Conservation (phyloP, 768 basidiomycete species). For the Lactifluus subvellereus region DNA sequence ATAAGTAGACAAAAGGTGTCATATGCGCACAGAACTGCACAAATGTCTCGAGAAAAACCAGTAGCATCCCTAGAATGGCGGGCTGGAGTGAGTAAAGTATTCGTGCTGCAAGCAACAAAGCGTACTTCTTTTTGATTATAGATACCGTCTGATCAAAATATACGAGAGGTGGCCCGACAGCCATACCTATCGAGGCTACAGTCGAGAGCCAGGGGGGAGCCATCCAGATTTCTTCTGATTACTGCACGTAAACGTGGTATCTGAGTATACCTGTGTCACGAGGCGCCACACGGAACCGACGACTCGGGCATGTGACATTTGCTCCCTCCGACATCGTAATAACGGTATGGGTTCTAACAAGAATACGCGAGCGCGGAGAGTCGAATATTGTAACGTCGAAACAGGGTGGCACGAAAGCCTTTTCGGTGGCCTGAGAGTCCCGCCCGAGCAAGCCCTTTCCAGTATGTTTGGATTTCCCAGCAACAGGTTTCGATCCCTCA, state of each 20-base stretch:
- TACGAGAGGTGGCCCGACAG: constrained; percentile 76
- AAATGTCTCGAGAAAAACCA: constrained; percentile 82
- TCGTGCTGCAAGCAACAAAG: constrained; percentile 1
- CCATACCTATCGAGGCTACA: constrained; percentile 72
- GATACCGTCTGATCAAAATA: constrained; percentile 79
- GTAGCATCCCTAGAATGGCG: constrained; percentile 58
- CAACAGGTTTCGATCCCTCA: neutral
- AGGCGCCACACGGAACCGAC: neutral
- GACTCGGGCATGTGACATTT: no score
- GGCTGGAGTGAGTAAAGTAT: constrained; percentile 10
- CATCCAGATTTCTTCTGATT: constrained; percentile 26
- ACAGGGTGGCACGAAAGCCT: neutral
- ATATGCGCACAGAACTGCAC: constrained; percentile 63
- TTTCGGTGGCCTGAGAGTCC: neutral
- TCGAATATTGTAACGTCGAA: no score
- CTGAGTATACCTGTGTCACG: no score
- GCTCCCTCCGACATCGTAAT: no score
- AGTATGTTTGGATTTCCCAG: no score
- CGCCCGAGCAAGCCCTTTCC: no score
- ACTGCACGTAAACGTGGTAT: neutral
- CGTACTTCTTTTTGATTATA: constrained; percentile 71
- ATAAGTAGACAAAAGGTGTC: neutral
- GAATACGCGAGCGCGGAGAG: no score
- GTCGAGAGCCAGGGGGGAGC: constrained; percentile 60
- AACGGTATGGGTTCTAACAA: no score